phyloP scores from a whole-genome alignment of 75 land plant species.

The Selaginella tamariscina region DNA sequence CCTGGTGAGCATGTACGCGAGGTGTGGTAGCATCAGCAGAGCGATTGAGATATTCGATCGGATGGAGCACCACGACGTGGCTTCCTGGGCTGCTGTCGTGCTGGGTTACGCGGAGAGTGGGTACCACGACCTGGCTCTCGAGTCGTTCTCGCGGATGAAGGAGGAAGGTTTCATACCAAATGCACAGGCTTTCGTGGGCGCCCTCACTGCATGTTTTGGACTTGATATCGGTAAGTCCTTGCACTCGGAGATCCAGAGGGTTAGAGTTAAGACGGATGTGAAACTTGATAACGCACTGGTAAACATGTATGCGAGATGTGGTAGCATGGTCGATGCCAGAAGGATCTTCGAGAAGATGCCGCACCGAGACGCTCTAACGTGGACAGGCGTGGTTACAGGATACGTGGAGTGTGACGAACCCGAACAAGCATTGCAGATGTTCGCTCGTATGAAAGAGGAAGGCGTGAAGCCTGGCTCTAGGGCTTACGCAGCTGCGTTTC shows the following conservation, averaged over 20 bases:
- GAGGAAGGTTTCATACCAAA: background rate
- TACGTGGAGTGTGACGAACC: background rate
- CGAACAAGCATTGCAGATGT: conserved; percentile 2
- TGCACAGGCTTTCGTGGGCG: background rate
- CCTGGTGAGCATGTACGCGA: background rate
- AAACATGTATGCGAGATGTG: conserved; percentile 8
- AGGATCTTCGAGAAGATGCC: background rate
- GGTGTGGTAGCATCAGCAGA: background rate
- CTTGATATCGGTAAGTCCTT: background rate
- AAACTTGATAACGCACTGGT: conserved; percentile 14
- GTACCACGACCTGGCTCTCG: background rate
- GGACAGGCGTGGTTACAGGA: background rate
- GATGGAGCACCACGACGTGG: background rate
- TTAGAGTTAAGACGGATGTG: conserved; percentile 4
- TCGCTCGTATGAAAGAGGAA: conserved; percentile 11
- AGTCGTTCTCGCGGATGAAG: background rate
- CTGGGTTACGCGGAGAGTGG: background rate
- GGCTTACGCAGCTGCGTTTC: background rate
- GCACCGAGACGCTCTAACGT: background rate
- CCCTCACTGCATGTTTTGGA: background rate
- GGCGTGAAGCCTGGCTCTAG: background rate
- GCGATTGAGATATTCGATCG: background rate
- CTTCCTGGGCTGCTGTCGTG: background rate
- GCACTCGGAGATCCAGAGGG: background rate
- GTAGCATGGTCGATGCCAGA: background rate